Conservation (phyloP, 2,329 filamentous ascomycete genomes). For the Paraconiothyrium sp. region DNA sequence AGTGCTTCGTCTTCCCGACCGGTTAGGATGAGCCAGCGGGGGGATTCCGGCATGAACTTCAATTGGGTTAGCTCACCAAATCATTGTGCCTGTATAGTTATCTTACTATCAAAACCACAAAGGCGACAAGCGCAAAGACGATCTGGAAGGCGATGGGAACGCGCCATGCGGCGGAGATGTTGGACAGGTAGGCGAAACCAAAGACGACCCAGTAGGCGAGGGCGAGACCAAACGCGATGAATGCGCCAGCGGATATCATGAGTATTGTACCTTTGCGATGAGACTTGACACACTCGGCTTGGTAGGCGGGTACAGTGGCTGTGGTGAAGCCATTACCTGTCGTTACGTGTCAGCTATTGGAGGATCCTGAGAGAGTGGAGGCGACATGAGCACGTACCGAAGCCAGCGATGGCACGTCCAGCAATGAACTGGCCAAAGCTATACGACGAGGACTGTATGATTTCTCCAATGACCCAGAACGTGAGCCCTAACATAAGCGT, state of each 20-base stretch:
- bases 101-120: conserved; percentile 56
- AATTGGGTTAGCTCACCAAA: background rate
- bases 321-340: conserved; percentile 63
- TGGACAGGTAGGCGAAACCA: conserved; percentile 57
- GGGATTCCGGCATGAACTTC: conserved; percentile 63
- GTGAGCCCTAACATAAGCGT: conserved; percentile 60
- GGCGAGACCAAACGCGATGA: conserved; percentile 59
- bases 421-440: conserved; percentile 61
- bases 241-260: conserved; percentile 60
- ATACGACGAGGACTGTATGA: conserved; percentile 59
- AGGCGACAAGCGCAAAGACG: conserved; percentile 63
- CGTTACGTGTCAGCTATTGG: conserved; percentile 9
- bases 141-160: conserved; percentile 68
- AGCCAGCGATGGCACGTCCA: conserved; percentile 59
- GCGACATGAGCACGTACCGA: conserved; percentile 46
- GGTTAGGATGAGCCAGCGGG: conserved; percentile 67
- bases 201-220: conserved; percentile 65
- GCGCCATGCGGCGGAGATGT: conserved; percentile 55
- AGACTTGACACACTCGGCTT: conserved; percentile 59
- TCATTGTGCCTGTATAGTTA: background rate
- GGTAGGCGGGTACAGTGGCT: conserved; percentile 62
- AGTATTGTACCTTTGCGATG: conserved; percentile 57
- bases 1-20: conserved; percentile 59
- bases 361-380: conserved; percentile 29
- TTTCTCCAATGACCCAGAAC: conserved; percentile 60